A percentile compares a stretch with the other conserved stretches of the same genome.
Conservation (phyloP, 441 rosid genomes). For the Populus hybrid region DNA sequence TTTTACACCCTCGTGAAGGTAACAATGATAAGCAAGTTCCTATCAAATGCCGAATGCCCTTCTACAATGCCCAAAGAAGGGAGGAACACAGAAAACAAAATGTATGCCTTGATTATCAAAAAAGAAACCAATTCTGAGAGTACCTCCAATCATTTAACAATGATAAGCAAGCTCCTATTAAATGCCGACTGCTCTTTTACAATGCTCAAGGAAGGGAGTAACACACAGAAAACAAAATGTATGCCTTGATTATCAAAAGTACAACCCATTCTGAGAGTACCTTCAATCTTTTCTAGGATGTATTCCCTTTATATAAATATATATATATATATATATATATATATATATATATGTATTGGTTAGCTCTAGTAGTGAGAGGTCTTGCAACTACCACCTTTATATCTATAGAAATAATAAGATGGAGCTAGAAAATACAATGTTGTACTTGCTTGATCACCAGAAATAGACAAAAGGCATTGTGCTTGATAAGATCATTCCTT, state of each 20-base stretch:
- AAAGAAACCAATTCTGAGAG: not conserved
- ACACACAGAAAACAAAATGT: not conserved
- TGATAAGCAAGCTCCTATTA: not conserved
- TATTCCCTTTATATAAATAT: no score
- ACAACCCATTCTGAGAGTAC: not conserved
- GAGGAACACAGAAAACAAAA: not conserved
- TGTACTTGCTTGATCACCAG: not conserved
- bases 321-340: no score
- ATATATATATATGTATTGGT: not conserved
- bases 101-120: not conserved
- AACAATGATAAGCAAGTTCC: not conserved
- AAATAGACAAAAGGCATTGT: not conserved
- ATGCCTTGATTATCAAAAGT: not conserved
- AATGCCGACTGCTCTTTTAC: not conserved
- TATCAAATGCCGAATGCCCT: not conserved
- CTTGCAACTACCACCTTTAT: not conserved
- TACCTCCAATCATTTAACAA: not conserved
- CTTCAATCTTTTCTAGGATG: not conserved
- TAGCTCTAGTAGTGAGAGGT: not conserved
- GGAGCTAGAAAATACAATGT: not conserved
- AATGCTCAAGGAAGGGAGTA: not conserved
- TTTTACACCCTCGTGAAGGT: not conserved
- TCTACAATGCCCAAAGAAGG: not conserved
- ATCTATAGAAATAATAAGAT: no score
- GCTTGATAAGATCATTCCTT: not conserved